Evolutionary conservation across 208 protist species (phyloP), one percentile per base, ranked within the genome.

Genomic region (Trypanosoma theileri): DNA sequence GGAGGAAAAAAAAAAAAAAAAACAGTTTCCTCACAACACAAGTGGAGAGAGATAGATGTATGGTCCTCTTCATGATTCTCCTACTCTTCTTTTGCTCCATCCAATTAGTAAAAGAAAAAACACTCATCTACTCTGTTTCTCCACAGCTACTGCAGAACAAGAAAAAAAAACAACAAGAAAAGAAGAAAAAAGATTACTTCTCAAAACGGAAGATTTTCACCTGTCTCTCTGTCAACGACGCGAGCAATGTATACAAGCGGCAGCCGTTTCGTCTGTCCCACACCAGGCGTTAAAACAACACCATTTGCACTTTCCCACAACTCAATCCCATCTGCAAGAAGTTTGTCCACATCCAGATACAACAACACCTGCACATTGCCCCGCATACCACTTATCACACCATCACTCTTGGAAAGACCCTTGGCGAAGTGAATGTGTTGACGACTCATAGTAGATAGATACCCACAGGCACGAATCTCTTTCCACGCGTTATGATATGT

Each of bases 341-440:
- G 41, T 52, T 77, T 79, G 1, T 55, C 58, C 0, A 96, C 77
- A 60, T 97, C 75, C 0, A 97, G 77, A 69, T 90, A 94, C 16
- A 97, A 41, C 17, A 93, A 52, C 0, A 97, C 67, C 68, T 95
- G 55, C 52, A 69, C 80, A 42, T 70, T 73, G 0, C 22, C 40
- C 45, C 94, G 82, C 89, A 96, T 95, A 11, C 94, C 94, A 42
- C 87, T 92, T 45, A 96, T 94, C n/a, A 95, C 89, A 7, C 65
- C 64, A 3, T 35, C 35, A 42, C 58, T 56, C 14, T 46, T 66
- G 11, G 70, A 59, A 6, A 93, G 66, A 14, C 89, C 87, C 53
- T 84, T 86, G 24, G 94, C 87, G 64, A 97, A 96, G 76, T 98
- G 94, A 55, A 98, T 95, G 73, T 97, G 89, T 52, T 90, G 79